Evolutionary conservation across 352 stramenopile species (phyloP), one percentile per base, ranked within the genome.

Genomic region (Pythium oligandrum): DNA sequence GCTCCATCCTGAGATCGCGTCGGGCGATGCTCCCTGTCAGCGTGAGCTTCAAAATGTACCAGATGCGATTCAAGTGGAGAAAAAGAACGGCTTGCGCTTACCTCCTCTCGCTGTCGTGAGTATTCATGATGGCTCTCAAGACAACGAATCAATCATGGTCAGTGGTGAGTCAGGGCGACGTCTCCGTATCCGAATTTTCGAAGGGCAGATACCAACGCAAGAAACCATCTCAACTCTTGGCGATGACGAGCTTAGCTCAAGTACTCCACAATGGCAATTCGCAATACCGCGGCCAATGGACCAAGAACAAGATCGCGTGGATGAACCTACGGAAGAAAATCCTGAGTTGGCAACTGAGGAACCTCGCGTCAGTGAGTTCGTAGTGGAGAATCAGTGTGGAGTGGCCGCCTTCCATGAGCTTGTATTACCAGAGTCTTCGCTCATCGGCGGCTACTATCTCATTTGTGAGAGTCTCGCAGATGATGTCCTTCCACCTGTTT

Each of bases 401-500:
- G 43, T 65, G 10, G 73, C 59, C 2, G 9, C 58, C 6, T 76
- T 85, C 47, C 38, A 53, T 3, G 49, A 55, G 2, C 53, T 85
- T 0, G 52, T 45, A 6, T 40, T 83, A n/a, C 71, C 74, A 6
- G 32, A 45, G 2, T 35, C 42, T 7, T 73, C 68, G 9, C 51
- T 71, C 1, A 11, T 61, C 11, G 74, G 70, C n/a, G 55, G 43
- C 8, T 85, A 83, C 45, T 60, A 73, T 35, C 63, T 83, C 5
- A 11, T 73, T 5, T 81, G 70, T 26, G 71, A 80, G n/a, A 71
- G 63, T 17, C 8, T 68, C 37, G 26, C 55, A 4, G 63, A 63
- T 5, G 64, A 77, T 26, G 33, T 17, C 30, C 8, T 61, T 30
- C 2, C 32, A 3, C 43, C 32, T 3, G 34, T 48, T 7, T 48